These are phyloP conservation scores for Colletotrichum endophyticum DNA, from an alignment of 2,329 filamentous ascomycete genomes.

Conservation along the genomic window DNA sequence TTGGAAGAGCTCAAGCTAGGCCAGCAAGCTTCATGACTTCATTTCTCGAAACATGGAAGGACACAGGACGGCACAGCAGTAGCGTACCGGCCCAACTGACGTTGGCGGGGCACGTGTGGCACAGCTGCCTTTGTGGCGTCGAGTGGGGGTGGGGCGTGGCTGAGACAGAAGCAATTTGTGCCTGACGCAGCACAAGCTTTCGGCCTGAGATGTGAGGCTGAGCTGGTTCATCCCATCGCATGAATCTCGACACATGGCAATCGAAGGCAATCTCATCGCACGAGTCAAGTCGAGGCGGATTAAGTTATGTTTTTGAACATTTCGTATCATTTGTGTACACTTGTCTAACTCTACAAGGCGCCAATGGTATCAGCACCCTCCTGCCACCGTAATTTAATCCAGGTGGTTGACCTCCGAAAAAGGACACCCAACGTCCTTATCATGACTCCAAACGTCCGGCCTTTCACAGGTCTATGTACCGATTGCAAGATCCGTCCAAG, in stretches of 20 bases:
- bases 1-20: not conserved
- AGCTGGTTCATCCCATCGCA: not conserved
- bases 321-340: slow-evolving; percentile 8
- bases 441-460: slow-evolving; percentile 18
- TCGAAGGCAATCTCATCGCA: not conserved
- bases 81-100: slow-evolving; percentile 6
- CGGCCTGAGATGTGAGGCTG: not conserved
- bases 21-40: slow-evolving; percentile 17
- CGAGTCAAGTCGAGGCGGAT: not conserved
- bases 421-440: slow-evolving; percentile 19
- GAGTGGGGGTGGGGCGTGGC: slow-evolving; percentile 14
- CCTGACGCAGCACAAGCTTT: not conserved
- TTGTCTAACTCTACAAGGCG: slow-evolving; percentile 7
- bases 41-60: slow-evolving; percentile 12
- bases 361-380: not conserved
- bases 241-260: not conserved
- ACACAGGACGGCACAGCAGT: not conserved
- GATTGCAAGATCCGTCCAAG: slow-evolving; percentile 8
- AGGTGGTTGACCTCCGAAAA: slow-evolving; percentile 9
- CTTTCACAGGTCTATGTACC: slow-evolving; percentile 18
- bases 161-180: not conserved
- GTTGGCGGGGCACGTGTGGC: slow-evolving; percentile 19
- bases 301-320: not conserved
- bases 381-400: slow-evolving; percentile 3
- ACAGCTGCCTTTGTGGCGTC: not conserved